Conservation (phyloP, 495 filamentous ascomycete genomes). For the Neurospora discreta region DNA sequence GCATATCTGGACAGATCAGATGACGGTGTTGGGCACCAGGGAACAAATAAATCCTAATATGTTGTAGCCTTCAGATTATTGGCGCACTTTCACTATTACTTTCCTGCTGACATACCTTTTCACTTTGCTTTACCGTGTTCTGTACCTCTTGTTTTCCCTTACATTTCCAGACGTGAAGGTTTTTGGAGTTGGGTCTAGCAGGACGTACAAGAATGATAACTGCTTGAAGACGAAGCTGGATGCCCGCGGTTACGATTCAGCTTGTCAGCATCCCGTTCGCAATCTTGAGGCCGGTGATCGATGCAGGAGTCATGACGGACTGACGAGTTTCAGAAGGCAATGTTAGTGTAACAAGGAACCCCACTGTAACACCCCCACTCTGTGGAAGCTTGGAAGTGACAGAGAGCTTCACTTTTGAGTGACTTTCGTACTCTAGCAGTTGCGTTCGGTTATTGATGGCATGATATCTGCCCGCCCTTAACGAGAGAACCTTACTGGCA, state of each 20-base stretch:
- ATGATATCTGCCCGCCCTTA: background rate
- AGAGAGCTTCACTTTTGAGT: background rate
- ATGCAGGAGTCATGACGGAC: background rate
- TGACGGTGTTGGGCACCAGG: background rate
- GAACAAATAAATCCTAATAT: background rate
- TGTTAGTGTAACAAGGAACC: background rate
- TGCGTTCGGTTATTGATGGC: background rate
- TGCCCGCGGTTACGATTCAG: background rate
- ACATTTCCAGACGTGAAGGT: background rate
- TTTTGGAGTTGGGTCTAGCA: background rate
- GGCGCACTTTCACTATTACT: background rate
- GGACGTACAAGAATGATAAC: background rate
- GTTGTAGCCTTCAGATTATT: background rate
- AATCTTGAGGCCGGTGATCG: background rate
- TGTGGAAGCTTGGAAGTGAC: background rate
- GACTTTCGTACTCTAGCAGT: background rate
- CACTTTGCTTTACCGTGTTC: background rate
- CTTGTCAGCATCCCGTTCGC: background rate
- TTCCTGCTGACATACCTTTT: background rate
- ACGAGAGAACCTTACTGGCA: background rate
- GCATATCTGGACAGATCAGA: background rate
- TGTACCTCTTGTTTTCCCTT: background rate
- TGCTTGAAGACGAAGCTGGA: background rate
- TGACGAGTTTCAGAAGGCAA: background rate
- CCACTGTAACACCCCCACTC: background rate